A percentile compares a stretch with the other conserved stretches of the same genome.
Conservation (phyloP, 164 flowering plant species). For the Vitis amurensis region DNA sequence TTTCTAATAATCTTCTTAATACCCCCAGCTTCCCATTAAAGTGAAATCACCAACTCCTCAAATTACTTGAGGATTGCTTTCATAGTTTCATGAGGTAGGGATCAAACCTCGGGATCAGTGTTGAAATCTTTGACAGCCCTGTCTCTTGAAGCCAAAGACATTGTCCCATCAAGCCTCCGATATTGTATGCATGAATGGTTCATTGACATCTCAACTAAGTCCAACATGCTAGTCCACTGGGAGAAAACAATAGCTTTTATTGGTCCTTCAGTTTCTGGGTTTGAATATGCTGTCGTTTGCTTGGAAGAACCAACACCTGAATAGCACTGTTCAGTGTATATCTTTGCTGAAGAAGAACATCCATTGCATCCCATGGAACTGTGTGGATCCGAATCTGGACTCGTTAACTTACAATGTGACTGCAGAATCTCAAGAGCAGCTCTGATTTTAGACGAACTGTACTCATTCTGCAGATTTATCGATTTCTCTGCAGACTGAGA, state of each 20-base stretch:
- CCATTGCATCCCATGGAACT: slow-evolving; percentile 22
- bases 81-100: neutral
- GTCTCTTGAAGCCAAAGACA: slow-evolving; percentile 77
- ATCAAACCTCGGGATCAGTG: slow-evolving; percentile 75
- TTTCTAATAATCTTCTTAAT: neutral
- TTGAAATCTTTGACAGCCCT: slow-evolving; percentile 83
- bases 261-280: slow-evolving; percentile 29
- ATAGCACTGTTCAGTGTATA: slow-evolving; percentile 5
- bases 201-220: slow-evolving; percentile 70
- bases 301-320: slow-evolving; percentile 16
- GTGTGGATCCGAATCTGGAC: slow-evolving; percentile 13
- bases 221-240: slow-evolving; percentile 96
- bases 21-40: neutral
- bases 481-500: slow-evolving; percentile 36
- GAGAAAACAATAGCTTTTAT: slow-evolving; percentile 86
- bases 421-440: slow-evolving; percentile 68
- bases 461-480: slow-evolving; percentile 34
- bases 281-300: slow-evolving; percentile 9
- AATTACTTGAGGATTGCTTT: neutral
- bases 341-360: slow-evolving; percentile 18
- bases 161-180: slow-evolving; percentile 91
- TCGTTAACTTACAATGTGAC: slow-evolving; percentile 31
- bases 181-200: slow-evolving; percentile 44
- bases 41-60: neutral
- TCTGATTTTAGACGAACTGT: slow-evolving; percentile 73